Base-by-base conservation (phyloP, 2,329 filamentous ascomycete species). In the Aspergillus thermomutatus region DNA sequence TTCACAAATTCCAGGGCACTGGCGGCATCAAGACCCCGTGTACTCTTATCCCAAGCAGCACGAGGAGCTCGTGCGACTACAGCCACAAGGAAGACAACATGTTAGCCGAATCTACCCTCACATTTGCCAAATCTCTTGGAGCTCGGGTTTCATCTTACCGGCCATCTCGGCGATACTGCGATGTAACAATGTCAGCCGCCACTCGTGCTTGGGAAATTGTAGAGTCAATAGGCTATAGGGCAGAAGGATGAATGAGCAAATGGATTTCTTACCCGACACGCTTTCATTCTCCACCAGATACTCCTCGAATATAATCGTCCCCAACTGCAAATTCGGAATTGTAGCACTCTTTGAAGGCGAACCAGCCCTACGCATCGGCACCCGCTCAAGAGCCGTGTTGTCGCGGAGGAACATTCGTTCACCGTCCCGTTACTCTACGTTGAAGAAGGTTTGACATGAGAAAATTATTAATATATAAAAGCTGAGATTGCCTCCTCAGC, bases 231-330 rank as follows among this genome's bases (percentile, higher is more conserved):
- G n/a, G n/a, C 3, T 26, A n/a, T n/a, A 26, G 25, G 3, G 25
- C 3, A 26, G 25, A 26, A 26, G 25, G 25, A 23, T 9, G 40
- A 62, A n/a, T n/a, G 55, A 14, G 56, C 72, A 61, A 74, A n/a
- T n/a, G 25, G 25, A 26, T 68, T n/a, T 72, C 77, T 69, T 66
- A 78, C 74, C 57, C 82, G 8, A 87, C 84, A 70, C 85, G 79
- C 67, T 87, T 87, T 50, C 83, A 69, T 64, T 86, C 82, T 52
- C 84, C 84, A 59, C 85, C 85, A 27, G 80, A 84, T 4, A 87
- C 84, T 31, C 85, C 84, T 23, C 84, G 79, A 17, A 87, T 78
- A 59, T 81, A 86, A 49, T 86, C 82, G 62, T 85, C 69, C 3
- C 76, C 76, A 27, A 78, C 78, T 71, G 52, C 9, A 40, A 40